These are phyloP conservation scores for Boletus coccyginus DNA, from an alignment of 768 basidiomycete genomes.

Conservation along the genomic window DNA sequence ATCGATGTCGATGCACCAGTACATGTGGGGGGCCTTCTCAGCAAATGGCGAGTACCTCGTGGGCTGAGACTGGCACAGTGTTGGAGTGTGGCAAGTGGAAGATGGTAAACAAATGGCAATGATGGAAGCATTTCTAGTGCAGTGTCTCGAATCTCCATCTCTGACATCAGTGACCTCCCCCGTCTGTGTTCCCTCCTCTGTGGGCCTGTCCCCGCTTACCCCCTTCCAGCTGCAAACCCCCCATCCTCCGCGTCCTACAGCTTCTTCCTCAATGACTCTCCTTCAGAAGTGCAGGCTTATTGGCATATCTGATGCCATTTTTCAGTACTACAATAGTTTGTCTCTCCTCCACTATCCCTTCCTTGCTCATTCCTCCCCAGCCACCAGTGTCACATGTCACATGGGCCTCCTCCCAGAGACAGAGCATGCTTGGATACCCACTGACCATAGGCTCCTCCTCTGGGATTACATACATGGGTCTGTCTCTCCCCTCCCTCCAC, in stretches of 20 bases:
- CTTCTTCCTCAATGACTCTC: conserved; percentile 75
- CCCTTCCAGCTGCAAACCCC: conserved; percentile 50
- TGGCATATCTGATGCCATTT: conserved; percentile 72
- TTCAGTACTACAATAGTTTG: conserved; percentile 75
- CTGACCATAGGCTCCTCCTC: conserved; percentile 90
- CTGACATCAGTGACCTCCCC: conserved; percentile 71
- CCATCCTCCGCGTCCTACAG: conserved; percentile 78
- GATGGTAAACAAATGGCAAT: no score
- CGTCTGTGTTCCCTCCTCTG: conserved; percentile 40
- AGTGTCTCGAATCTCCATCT: no score
- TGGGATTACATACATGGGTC: conserved; percentile 98
- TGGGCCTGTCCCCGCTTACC: conserved; percentile 6
- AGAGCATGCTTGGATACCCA: conserved; percentile 92
- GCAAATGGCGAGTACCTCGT: no score
- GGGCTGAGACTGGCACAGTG: no score
- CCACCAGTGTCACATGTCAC: conserved; percentile 65
- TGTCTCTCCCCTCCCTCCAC: conserved; percentile 26
- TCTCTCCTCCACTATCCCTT: conserved; percentile 5
- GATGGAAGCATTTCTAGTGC: no score
- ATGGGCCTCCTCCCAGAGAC: conserved; percentile 94
- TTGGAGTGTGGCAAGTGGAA: no score
- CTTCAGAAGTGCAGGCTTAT: conserved; percentile 77
- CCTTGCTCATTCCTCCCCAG: conserved; percentile 37
- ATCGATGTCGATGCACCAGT: no score
- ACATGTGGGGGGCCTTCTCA: no score